A percentile compares a stretch with the other conserved stretches of the same genome.
These are phyloP conservation scores for Coemansia aciculifera DNA, from an alignment of 192 early-diverging fungal genomes.

Conservation along the genomic window DNA sequence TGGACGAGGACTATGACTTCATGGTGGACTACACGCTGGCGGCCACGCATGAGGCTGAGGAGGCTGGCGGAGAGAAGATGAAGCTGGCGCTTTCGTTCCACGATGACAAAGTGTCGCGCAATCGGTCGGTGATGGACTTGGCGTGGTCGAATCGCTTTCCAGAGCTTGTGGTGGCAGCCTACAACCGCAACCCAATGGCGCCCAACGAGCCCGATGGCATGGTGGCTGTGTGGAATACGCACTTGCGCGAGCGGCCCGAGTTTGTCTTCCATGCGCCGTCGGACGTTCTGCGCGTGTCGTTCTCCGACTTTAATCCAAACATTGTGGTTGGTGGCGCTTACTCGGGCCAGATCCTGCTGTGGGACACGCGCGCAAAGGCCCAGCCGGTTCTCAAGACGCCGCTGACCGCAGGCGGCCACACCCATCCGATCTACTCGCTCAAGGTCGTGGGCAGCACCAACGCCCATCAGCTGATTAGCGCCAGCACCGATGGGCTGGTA, in stretches of 20 bases:
- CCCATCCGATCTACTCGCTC: constrained; percentile 93
- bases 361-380: constrained; percentile 94
- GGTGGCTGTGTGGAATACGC: constrained; percentile 93
- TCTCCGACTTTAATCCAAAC: constrained; percentile 92
- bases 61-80: constrained; percentile 65
- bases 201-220: constrained; percentile 92
- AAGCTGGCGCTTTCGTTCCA: constrained; percentile 71
- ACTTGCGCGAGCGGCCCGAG: constrained; percentile 86
- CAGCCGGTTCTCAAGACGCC: constrained; percentile 92
- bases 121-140: constrained; percentile 89
- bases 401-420: constrained; percentile 89
- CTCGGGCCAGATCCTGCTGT: constrained; percentile 95
- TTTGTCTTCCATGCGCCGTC: constrained; percentile 94
- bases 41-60: constrained; percentile 51
- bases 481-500: constrained; percentile 93
- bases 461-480: constrained; percentile 89
- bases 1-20: constrained; percentile 87
- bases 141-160: constrained; percentile 90
- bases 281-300: constrained; percentile 82
- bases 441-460: constrained; percentile 92
- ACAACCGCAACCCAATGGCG: constrained; percentile 86
- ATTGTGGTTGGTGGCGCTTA: constrained; percentile 94
- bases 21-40: constrained; percentile 91
- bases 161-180: constrained; percentile 85
- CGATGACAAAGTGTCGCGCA: constrained; percentile 82